Evolutionary conservation across 208 protist species (phyloP).

Genomic region (Lotmaria passim): DNA sequence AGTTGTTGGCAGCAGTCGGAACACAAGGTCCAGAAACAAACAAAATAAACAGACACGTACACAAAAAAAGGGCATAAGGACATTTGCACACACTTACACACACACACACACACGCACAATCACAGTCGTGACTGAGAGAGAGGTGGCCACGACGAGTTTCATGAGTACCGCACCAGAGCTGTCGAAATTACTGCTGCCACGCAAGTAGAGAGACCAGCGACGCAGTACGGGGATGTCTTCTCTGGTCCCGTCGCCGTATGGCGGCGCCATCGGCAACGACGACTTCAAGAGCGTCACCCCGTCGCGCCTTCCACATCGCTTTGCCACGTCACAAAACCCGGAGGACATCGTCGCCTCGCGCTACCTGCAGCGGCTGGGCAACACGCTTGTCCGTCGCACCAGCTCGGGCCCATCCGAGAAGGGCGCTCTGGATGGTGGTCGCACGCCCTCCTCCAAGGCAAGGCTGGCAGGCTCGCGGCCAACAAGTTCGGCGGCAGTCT

Average conservation of each 20-base stretch:
- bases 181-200: not conserved
- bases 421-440: not conserved
- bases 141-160: no score
- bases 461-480: not conserved
- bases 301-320: not conserved
- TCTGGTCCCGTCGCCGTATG: not conserved
- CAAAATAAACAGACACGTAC: no score
- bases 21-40: no score
- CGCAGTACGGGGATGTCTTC: constrained; percentile 14
- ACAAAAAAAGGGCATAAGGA: no score
- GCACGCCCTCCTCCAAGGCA: not conserved
- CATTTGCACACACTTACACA: no score
- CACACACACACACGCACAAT: no score
- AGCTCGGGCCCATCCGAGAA: not conserved
- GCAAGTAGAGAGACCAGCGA: not conserved
- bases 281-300: not conserved
- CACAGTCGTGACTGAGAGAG: no score
- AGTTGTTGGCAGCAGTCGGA: no score
- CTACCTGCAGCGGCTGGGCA: constrained; percentile 35
- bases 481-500: not conserved
- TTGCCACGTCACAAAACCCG: constrained; percentile 3
- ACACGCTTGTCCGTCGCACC: constrained; percentile 20
- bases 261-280: not conserved
- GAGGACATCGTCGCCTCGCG: constrained; percentile 29
- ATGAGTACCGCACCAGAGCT: no score